Evolutionary conservation across 2,329 filamentous ascomycete genomes (phyloP), one percentile per base, ranked within the genome.

Genomic region (Xylogone sp.): DNA sequence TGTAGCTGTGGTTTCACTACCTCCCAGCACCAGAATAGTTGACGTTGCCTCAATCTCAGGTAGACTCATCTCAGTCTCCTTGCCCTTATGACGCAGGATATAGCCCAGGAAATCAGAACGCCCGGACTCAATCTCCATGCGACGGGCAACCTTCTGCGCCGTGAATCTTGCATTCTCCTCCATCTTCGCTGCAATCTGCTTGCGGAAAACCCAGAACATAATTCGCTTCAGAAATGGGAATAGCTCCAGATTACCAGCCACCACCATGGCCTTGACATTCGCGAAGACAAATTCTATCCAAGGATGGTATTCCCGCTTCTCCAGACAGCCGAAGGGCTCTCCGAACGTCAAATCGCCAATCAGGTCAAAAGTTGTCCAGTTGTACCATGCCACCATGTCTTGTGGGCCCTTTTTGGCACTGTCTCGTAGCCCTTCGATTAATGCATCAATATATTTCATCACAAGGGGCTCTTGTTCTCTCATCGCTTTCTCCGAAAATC

Each of bases 1-100:
- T 0, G 75, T 77, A 0, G 76, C 73, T 1, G 75, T 78, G 4
- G 77, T 81, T 57, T 80, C 77, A 2, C 72, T 74, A 3, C 77
- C 76, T 5, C 75, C 76, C 13, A 74, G 62, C 24, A 79, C 46
- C 20, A 55, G 45, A 21, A 48, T 21, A 22, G 29, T 52, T 12
- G 48, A 43, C n/a, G 21, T 47, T 4, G 43, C 47, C 19, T 50
- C 42, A 7, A 53, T 42, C 43, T 53, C 51, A 1, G 3, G 39
- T 12, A 46, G 12, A 18, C 24, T 47, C 51, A 55, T 50, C 9
- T 50, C 51, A 9, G 48, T 50, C 42, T 55, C 53, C n/a, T 39
- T 39, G 20, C 45, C 51, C 27, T 59, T 57, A 48, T 52, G 43
- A 45, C 46, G 44, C 18, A 54, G 13, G 8, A 55, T 53, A 46